Base-by-base conservation (phyloP, 495 filamentous ascomycete species). In the Penicillium psychrofluorescens region DNA sequence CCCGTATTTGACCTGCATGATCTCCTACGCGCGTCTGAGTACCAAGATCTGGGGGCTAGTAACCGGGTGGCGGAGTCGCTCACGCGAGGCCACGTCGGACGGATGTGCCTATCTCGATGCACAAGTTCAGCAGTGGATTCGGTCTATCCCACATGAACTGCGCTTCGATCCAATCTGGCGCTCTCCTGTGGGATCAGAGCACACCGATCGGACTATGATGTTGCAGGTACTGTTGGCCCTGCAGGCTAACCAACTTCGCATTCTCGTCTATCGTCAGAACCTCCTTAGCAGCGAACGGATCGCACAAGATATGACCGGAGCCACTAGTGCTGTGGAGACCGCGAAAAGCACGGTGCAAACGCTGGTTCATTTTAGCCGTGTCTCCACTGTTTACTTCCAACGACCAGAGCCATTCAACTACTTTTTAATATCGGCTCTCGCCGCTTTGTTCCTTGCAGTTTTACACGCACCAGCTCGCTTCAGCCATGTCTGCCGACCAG, bases 381-480 rank as follows among this genome's bases (percentile, higher is more conserved):
- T 81, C 5, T 80, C 83, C 0, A 75, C 85, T 40, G 75, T 90
- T 10, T 94, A 91, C 66, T 78, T 80, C 13, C 76, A 77, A 30
- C 78, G 84, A 14, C 86, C 90, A 50, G 79, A 88, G 14, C 82
- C 83, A 49, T 90, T 90, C 67, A 86, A 94, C 56, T 88, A 90
- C 56, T 94, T 94, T 50, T 68, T 94, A 22, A 77, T 87, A 9
- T 85, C 84, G 1, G 81, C 86, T 0, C 72, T 94, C 10, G 83
- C 86, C 0, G 86, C 88, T 0, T 63, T 94, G 2, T 89, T 90
- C 52, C 75, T 94, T 0, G 86, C 86, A 0, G 84, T 86, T 0
- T 75, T 81, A 7, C 87, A 94, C 58, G 85, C 86, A 0, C 86
- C 88, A 0, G 67, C 80, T 2, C 74, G 79, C 35, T 94, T 90